Base-by-base conservation (phyloP, 2,329 filamentous ascomycete species). In the Aspergillus pseudonomiae region DNA sequence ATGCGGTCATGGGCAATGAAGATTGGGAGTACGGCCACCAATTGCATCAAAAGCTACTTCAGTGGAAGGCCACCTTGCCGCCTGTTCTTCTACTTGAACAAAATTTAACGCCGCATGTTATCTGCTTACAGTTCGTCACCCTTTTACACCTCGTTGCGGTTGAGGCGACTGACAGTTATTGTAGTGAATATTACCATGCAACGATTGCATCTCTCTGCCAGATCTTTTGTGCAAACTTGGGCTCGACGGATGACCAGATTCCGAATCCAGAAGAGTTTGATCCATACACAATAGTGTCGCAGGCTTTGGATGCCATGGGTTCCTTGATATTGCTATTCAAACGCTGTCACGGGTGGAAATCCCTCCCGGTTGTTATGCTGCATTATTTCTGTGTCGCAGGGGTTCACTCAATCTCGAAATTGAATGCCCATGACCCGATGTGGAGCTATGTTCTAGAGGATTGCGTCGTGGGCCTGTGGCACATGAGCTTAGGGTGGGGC, bases 401-500 rank as follows among this genome's bases (percentile, higher is more conserved):
- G 4, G 63, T 72, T 6, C 67, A 70, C 45, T 59, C 68, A 4
- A 60, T 68, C 16, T 65, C 69, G 1, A 64, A 68, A 30, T 41
- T 71, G 3, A 34, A 60, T 14, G 36, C 58, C 4, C 28, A 57
- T 3, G 63, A 67, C 3, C 65, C 65, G 6, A 69, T 70, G 57
- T 70, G 70, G 70, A 63, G 59, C 32, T 58, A 67, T 7, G 65
- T 71, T 5, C 53, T 71, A 12, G 70, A 71, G 56, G 63, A 64
- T 53, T 69, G 68, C 21, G 70, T 70, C 19, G 60, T 71, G 4
- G 70, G 69, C 4, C 65, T 71, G 11, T 71, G 69, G 70, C 65
- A 71, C 46, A 67, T 71, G 65, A 70, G 68, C 59, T 60, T 71
- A 10, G 68, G 70, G 6, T 71, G 70, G 70, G 70, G 70, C 11